Evolutionary conservation across 441 rosid genomes (phyloP).

Genomic region (Bocquillonia castaneifolia): DNA sequence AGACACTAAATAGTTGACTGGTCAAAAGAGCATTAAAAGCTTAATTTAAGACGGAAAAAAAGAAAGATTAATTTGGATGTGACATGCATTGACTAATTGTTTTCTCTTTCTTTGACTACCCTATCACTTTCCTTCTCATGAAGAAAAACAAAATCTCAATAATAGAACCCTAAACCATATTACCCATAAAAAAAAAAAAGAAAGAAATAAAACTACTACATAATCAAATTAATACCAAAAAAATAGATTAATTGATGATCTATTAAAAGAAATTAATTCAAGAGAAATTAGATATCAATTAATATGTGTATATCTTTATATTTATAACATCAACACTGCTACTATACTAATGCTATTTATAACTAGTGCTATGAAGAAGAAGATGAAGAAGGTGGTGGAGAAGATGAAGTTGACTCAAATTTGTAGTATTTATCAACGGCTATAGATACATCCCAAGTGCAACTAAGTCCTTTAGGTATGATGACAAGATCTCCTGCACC

Average conservation of each 20-base stretch:
- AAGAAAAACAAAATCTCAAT: not conserved
- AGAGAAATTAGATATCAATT: not conserved
- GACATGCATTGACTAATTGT: slow-evolving; percentile 36
- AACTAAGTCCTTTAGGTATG: slow-evolving; percentile 77
- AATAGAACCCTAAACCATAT: not conserved
- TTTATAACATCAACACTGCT: not conserved
- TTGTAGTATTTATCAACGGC: slow-evolving; percentile 86
- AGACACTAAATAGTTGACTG: slow-evolving; percentile 27
- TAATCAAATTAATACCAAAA: slow-evolving; percentile 10
- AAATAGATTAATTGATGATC: slow-evolving; percentile 17
- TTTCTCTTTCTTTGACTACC: slow-evolving; percentile 29
- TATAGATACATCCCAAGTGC: slow-evolving; percentile 85
- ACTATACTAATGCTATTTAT: not conserved
- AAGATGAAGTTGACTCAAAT: slow-evolving; percentile 50
- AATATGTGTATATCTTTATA: not conserved
- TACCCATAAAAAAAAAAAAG: not conserved
- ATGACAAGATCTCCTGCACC: slow-evolving; percentile 89
- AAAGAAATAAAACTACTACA: not conserved
- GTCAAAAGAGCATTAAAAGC: slow-evolving; percentile 39
- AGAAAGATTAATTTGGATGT: slow-evolving; percentile 31
- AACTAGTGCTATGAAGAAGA: slow-evolving; percentile 18
- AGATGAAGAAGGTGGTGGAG: slow-evolving; percentile 3
- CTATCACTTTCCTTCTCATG: slow-evolving; percentile 5
- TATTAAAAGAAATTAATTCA: not conserved
- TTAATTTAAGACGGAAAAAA: slow-evolving; percentile 17